These are phyloP conservation scores for Saitozyma sp. DNA, from an alignment of 768 basidiomycete genomes.

Conservation along the genomic window DNA sequence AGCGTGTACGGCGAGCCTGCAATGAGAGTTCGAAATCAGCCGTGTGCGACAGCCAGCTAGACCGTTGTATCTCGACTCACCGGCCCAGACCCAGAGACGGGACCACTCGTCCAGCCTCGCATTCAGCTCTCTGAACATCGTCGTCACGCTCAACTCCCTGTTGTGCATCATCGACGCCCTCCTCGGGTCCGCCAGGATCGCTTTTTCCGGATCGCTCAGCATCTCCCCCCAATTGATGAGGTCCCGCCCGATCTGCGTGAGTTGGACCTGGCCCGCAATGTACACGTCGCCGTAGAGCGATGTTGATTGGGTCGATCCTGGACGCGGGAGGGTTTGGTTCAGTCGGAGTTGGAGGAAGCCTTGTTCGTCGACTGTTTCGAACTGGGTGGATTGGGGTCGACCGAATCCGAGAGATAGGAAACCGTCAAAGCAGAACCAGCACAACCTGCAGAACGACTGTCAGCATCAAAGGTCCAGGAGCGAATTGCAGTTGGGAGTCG, in stretches of 20 bases:
- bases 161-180: constrained; percentile 20
- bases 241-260: constrained; percentile 40
- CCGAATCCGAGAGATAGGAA: constrained; percentile 42
- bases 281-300: constrained; percentile 36
- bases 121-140: constrained; percentile 37
- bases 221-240: constrained; percentile 35
- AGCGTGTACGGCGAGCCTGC: constrained; percentile 37
- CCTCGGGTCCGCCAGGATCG: constrained; percentile 23
- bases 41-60: too few relatives aligned
- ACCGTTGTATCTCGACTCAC: constrained; percentile 14
- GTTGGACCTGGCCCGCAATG: constrained; percentile 37
- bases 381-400: constrained; percentile 34
- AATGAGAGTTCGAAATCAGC: not conserved
- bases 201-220: constrained; percentile 21
- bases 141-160: constrained; percentile 26
- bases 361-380: constrained; percentile 39
- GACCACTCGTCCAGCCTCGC: constrained; percentile 37
- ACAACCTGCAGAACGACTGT: constrained; percentile 3
- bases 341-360: constrained; percentile 31
- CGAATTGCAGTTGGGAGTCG: not conserved
- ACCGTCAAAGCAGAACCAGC: constrained; percentile 35
- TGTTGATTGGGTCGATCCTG: constrained; percentile 18
- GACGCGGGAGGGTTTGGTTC: constrained; percentile 22
- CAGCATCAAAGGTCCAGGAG: not conserved
- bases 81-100: constrained; percentile 37